Evolutionary conservation across 495 filamentous ascomycete genomes (phyloP).

Genomic region (Talaromyces stipitatus): DNA sequence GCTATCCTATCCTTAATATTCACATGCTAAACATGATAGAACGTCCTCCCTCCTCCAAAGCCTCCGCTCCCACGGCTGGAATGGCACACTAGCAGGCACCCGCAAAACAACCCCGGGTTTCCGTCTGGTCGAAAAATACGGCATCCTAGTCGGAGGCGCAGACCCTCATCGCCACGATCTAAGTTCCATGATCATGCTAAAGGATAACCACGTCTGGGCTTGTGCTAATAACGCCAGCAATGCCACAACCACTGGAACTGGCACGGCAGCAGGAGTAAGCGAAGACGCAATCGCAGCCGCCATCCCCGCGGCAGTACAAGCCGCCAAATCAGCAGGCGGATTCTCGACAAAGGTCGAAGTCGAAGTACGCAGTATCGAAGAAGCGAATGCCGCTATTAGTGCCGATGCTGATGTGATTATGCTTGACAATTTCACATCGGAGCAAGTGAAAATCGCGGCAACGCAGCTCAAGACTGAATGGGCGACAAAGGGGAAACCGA

Average conservation of each 20-base stretch:
- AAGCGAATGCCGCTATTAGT: constrained; percentile 82
- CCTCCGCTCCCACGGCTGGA: constrained; percentile 59
- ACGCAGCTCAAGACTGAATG: constrained; percentile 67
- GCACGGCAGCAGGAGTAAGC: neutral
- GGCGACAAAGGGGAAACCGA: constrained; percentile 43
- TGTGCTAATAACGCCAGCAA: constrained; percentile 36
- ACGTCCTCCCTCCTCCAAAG: constrained; percentile 40
- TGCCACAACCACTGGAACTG: neutral
- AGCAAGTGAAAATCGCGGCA: constrained; percentile 66
- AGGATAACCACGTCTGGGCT: constrained; percentile 96
- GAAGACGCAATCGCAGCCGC: constrained; percentile 42
- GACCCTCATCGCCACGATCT: constrained; percentile 90
- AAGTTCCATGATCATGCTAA: constrained; percentile 93
- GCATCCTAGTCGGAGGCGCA: constrained; percentile 85
- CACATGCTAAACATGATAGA: constrained; percentile 7
- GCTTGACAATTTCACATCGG: constrained; percentile 86
- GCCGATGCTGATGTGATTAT: constrained; percentile 94
- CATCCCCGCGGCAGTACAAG: constrained; percentile 73
- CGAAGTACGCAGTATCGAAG: constrained; percentile 78
- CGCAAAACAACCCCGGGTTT: constrained; percentile 96
- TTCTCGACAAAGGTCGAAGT: constrained; percentile 94
- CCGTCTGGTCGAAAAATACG: constrained; percentile 94
- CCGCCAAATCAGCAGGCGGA: constrained; percentile 77
- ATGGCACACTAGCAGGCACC: constrained; percentile 83
- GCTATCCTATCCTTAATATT: neutral